phyloP scores from a whole-genome alignment of 106 monocot species.

The Iris macrosiphon region DNA sequence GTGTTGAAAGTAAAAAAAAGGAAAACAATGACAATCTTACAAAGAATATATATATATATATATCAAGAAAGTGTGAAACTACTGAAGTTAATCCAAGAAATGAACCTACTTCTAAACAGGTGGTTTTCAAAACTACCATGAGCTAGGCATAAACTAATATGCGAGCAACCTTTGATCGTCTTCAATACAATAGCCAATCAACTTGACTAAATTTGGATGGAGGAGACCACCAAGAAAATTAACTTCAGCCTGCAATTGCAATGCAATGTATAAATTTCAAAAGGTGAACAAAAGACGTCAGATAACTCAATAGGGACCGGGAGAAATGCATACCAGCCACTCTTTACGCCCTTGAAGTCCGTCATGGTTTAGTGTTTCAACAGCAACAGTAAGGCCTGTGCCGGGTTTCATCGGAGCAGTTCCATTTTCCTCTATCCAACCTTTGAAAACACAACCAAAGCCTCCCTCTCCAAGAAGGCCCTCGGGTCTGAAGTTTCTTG shows the following conservation, averaged over 20 bases:
- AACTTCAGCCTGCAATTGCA: slow-evolving; percentile 32
- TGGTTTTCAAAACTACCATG: slow-evolving; percentile 49
- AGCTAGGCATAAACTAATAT: slow-evolving; percentile 46
- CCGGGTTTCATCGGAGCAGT: slow-evolving; percentile 40
- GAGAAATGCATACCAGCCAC: slow-evolving; percentile 21
- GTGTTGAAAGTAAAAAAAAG: no score
- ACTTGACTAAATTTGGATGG: slow-evolving; percentile 39
- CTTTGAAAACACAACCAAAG: slow-evolving; percentile 41
- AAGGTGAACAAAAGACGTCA: background rate
- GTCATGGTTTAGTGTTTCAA: slow-evolving; percentile 30
- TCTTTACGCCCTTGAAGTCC: slow-evolving; percentile 33
- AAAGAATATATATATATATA: no score
- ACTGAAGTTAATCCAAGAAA: no score
- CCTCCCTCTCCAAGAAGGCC: slow-evolving; percentile 50
- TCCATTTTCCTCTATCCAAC: slow-evolving; percentile 42
- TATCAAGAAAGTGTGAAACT: no score
- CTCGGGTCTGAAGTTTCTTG: slow-evolving; percentile 45
- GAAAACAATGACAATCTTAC: no score
- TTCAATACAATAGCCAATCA: slow-evolving; percentile 37
- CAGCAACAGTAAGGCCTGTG: slow-evolving; percentile 45
- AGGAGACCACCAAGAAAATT: slow-evolving; percentile 38
- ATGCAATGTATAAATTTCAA: background rate
- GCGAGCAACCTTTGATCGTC: slow-evolving; percentile 41
- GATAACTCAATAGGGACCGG: background rate
- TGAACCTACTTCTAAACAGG: slow-evolving; percentile 44